These are phyloP conservation scores for Gracilaria domingensis DNA, from an alignment of 23 red algal genomes.

Conservation along the genomic window DNA sequence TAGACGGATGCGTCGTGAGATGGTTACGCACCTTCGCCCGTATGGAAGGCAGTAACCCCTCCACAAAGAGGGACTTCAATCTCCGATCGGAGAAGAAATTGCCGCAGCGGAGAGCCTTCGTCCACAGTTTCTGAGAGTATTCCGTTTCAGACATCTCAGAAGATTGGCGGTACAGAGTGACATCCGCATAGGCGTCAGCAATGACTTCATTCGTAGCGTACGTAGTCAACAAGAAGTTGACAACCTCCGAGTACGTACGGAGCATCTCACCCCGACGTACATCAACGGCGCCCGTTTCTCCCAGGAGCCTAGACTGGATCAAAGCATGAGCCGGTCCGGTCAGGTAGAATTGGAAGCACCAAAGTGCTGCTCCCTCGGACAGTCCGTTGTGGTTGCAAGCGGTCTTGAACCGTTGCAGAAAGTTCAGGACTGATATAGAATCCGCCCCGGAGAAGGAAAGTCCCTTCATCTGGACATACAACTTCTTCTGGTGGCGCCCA, in stretches of 20 bases:
- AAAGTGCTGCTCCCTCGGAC: conserved; percentile 2
- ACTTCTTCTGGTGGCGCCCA: not conserved
- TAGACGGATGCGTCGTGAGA: not conserved
- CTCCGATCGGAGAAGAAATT: conserved; percentile 20
- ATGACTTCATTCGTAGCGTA: conserved; percentile 45
- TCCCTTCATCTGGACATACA: conserved; percentile 50
- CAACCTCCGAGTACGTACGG: conserved; percentile 7
- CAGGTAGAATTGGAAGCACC: conserved; percentile 38
- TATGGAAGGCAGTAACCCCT: too few species aligned
- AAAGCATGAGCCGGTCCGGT: conserved; percentile 13
- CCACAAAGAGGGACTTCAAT: conserved; percentile 19
- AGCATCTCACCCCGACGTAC: not conserved
- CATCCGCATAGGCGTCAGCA: not conserved
- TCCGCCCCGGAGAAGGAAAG: conserved; percentile 15
- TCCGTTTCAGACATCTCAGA: not conserved
- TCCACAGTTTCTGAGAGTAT: too few species aligned
- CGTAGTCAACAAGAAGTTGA: conserved; percentile 26
- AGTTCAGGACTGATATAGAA: conserved; percentile 29
- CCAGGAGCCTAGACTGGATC: not conserved
- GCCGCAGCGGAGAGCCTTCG: not conserved
- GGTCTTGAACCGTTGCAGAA: conserved; percentile 11
- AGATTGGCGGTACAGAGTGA: not conserved
- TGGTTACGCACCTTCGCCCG: not conserved
- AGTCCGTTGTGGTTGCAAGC: conserved; percentile 12
- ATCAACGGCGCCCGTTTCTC: not conserved